Evolutionary conservation across 345 rosid species (phyloP).

Genomic region (Laguncularia racemosa): DNA sequence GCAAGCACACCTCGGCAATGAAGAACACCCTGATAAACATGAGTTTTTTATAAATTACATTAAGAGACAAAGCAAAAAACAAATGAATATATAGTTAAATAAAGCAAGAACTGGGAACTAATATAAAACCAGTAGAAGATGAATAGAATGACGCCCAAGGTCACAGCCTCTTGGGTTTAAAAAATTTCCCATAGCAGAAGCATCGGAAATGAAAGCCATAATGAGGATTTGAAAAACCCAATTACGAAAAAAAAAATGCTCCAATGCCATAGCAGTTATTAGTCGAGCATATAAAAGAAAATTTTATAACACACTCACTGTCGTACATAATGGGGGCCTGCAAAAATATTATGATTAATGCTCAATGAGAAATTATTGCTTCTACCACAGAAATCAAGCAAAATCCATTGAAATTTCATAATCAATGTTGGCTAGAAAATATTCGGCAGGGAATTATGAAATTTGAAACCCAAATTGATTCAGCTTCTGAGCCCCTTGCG

Average conservation of each 20-base stretch:
- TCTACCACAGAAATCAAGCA: neutral
- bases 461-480: too few species aligned
- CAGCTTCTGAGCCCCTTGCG: too few species aligned
- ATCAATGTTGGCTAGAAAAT: too few species aligned
- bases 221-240: constrained; percentile 59
- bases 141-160: constrained; percentile 84
- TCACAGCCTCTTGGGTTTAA: constrained; percentile 77
- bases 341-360: constrained; percentile 6
- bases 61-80: neutral
- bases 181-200: constrained; percentile 84
- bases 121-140: constrained; percentile 69
- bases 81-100: neutral
- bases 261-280: constrained; percentile 82
- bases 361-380: neutral
- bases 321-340: constrained; percentile 57
- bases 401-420: too few species aligned
- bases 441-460: too few species aligned
- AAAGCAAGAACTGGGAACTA: neutral
- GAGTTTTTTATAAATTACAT: neutral
- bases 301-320: constrained; percentile 30
- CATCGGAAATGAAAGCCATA: constrained; percentile 76
- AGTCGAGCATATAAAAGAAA: constrained; percentile 72
- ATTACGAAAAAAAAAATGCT: constrained; percentile 69
- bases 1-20: constrained; percentile 72
- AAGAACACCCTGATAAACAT: constrained; percentile 58